phyloP scores from a whole-genome alignment of 225 moss, liverwort and hornwort species.

The Sphagnum tenellum region DNA sequence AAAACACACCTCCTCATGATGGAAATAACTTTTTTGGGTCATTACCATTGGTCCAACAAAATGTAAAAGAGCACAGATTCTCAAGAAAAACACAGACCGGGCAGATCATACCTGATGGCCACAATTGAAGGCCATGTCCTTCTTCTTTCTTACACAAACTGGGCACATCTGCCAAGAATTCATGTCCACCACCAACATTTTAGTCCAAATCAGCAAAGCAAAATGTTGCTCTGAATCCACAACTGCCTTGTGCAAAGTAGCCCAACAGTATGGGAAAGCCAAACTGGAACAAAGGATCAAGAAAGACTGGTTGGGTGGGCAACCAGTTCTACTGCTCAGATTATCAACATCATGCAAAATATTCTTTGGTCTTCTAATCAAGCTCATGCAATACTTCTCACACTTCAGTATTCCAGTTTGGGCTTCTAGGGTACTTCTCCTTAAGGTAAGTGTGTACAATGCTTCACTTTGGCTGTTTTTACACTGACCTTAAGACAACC shows the following conservation, averaged over 20 bases:
- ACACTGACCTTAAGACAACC: no score
- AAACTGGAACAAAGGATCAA: no score
- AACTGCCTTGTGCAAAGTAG: background rate
- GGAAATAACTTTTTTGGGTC: background rate
- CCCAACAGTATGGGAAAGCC: background rate
- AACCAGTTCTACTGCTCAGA: no score
- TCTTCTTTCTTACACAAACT: slow-evolving; percentile 31
- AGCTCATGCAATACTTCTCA: background rate
- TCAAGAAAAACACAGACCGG: background rate
- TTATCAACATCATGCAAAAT: no score
- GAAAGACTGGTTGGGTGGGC: background rate
- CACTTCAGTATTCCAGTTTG: background rate
- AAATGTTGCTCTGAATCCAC: background rate
- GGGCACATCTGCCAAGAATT: slow-evolving; percentile 22
- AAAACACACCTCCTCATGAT: background rate
- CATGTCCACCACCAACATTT: background rate
- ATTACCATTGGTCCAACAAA: background rate
- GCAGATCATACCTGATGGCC: slow-evolving; percentile 18
- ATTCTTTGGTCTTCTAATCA: background rate
- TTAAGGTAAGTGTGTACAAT: background rate
- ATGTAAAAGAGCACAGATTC: background rate
- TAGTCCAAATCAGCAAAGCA: background rate
- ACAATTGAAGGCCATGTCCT: slow-evolving; percentile 54
- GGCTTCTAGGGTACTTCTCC: background rate
- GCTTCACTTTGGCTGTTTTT: background rate